phyloP scores from a whole-genome alignment of 139 green algal species.

The Micractinium conductrix region DNA sequence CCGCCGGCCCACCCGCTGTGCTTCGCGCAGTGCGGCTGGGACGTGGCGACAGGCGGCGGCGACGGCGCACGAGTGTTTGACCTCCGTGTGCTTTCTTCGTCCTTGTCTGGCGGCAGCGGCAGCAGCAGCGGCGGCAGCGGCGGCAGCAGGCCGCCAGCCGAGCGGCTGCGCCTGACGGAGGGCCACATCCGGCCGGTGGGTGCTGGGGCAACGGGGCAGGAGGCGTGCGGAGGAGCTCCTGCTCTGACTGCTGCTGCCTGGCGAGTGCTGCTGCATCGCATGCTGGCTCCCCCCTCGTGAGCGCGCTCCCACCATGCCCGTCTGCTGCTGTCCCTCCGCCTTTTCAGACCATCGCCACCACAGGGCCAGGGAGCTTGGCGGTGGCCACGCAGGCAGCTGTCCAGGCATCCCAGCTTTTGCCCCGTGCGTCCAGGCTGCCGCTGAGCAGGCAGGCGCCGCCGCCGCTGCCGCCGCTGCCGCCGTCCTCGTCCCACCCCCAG shows the following conservation, averaged over 20 bases:
- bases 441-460: slow-evolving; percentile 3
- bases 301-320: too few relatives aligned
- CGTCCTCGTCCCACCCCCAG: background rate
- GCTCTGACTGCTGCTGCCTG: too few relatives aligned
- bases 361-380: too few relatives aligned
- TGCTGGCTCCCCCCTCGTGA: too few relatives aligned
- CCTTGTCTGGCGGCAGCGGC: background rate
- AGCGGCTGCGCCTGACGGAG: background rate
- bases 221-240: too few relatives aligned
- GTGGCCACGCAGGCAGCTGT: slow-evolving; percentile 22
- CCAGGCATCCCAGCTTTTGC: slow-evolving; percentile 28
- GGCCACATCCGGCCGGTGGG: slow-evolving; percentile 3
- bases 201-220: background rate
- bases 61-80: slow-evolving; percentile 20
- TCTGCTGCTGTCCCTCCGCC: too few relatives aligned
- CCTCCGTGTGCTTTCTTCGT: slow-evolving; percentile 9
- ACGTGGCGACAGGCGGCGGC: slow-evolving; percentile 1
- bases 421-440: slow-evolving; percentile 25
- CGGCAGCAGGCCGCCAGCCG: background rate
- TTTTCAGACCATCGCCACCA: too few relatives aligned
- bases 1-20: slow-evolving; percentile 11
- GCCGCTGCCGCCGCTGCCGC: background rate
- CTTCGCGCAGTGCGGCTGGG: slow-evolving; percentile 13
- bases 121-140: background rate
- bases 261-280: too few relatives aligned